Evolutionary conservation across 2,329 filamentous ascomycete genomes (phyloP).

Genomic region (Kalaharituber pfeilii): DNA sequence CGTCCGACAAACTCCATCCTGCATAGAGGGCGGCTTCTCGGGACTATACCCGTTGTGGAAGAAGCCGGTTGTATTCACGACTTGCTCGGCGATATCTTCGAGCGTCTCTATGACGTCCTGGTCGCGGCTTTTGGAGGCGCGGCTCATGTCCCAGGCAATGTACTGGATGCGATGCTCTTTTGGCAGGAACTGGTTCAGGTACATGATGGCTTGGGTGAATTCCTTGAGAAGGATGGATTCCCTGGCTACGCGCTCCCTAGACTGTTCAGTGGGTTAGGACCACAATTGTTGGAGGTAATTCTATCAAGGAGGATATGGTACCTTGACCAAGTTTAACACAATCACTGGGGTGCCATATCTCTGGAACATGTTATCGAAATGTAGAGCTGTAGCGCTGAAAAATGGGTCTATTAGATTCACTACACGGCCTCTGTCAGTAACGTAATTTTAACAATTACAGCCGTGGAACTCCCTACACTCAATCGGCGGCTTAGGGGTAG

Average conservation of each 20-base stretch:
- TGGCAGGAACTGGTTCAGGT: constrained; percentile 88
- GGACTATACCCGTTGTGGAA: constrained; percentile 77
- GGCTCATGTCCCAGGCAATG: constrained; percentile 95
- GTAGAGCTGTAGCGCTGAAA: constrained; percentile 76
- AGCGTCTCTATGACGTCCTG: constrained; percentile 77
- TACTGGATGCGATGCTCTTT: constrained; percentile 72
- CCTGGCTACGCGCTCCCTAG: constrained; percentile 69
- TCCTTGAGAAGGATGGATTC: constrained; percentile 82
- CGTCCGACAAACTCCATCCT: constrained; percentile 84
- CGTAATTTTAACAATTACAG: neutral
- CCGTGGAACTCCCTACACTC: constrained; percentile 33
- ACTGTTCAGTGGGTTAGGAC: too few species aligned
- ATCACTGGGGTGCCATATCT: constrained; percentile 87
- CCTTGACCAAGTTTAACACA: constrained; percentile 77
- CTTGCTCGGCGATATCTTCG: constrained; percentile 74
- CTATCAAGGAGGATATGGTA: constrained; percentile 6
- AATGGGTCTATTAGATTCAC: constrained; percentile 92
- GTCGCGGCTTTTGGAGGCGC: constrained; percentile 56
- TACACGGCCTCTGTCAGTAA: constrained; percentile 5
- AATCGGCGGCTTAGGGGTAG: constrained; percentile 91
- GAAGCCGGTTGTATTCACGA: constrained; percentile 72
- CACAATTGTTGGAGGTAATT: constrained; percentile 1
- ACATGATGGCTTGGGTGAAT: constrained; percentile 71
- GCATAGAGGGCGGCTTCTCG: constrained; percentile 48
- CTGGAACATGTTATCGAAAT: constrained; percentile 89